phyloP scores from a whole-genome alignment of 305 asterid genomes.

The Fraxinus velutina region DNA sequence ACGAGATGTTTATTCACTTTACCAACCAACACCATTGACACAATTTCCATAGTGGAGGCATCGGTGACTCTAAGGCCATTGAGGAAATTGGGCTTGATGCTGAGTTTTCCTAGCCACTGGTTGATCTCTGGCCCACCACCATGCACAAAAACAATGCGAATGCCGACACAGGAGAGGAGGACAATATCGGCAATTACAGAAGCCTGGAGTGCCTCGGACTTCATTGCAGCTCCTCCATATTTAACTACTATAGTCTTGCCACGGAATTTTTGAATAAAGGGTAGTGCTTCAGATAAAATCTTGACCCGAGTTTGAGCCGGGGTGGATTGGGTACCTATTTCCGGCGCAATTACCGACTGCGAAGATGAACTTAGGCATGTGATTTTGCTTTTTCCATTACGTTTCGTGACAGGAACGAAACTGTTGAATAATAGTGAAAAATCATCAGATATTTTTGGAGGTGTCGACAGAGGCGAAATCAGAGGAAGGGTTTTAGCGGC shows the following conservation, averaged over 20 bases:
- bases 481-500: constrained; percentile 45
- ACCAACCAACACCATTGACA: constrained; percentile 76
- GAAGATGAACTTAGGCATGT: constrained; percentile 21
- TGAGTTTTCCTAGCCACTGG: constrained; percentile 63
- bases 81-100: constrained; percentile 62
- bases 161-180: constrained; percentile 76
- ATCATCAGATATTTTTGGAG: constrained; percentile 22
- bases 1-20: constrained; percentile 76
- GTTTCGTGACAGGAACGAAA: constrained; percentile 9
- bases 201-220: constrained; percentile 76
- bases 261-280: constrained; percentile 70
- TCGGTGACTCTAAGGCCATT: constrained; percentile 82
- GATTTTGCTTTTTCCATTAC: no score
- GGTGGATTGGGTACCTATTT: constrained; percentile 26
- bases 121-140: constrained; percentile 92
- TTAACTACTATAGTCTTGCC: constrained; percentile 82
- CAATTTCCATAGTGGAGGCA: constrained; percentile 81
- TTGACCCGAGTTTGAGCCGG: constrained; percentile 54
- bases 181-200: constrained; percentile 79
- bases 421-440: constrained; percentile 23
- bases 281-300: constrained; percentile 78
- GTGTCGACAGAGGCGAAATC: constrained; percentile 26
- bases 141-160: constrained; percentile 72
- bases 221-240: constrained; percentile 88
- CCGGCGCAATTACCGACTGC: constrained; percentile 31